Evolutionary conservation across 2,329 filamentous ascomycete species (phyloP).

Genomic region (Fusarium illudens): DNA sequence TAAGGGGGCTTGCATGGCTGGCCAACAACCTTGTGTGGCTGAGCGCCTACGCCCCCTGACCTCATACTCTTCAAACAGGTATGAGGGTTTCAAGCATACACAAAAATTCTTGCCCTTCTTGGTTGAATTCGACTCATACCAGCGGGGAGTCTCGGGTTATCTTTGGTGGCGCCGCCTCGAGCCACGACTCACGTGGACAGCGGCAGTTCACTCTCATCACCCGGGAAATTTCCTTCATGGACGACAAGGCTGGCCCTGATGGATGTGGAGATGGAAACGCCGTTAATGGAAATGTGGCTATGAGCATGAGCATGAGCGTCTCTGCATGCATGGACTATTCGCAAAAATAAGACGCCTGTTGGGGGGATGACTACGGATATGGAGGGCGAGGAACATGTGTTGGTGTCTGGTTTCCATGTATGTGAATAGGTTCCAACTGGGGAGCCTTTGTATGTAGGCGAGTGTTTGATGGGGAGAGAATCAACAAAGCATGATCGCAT

Average conservation of each 20-base stretch:
- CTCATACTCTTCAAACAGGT: constrained; percentile 2
- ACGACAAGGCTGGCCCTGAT: constrained; percentile 1
- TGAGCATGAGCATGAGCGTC: constrained; percentile 10
- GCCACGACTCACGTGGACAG: no score
- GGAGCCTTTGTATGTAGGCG: constrained; percentile 1
- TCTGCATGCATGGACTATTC: background rate
- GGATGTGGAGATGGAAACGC: background rate
- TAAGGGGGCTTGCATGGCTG: constrained; percentile 12
- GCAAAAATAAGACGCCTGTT: constrained; percentile 4
- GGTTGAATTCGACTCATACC: background rate
- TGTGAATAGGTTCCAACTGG: background rate
- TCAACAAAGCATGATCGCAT: constrained; percentile 16
- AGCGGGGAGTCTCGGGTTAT: background rate
- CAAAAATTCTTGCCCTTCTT: constrained; percentile 3
- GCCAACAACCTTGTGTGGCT: background rate
- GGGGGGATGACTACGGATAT: background rate
- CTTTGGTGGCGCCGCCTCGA: background rate
- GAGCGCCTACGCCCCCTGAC: background rate
- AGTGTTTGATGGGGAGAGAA: constrained; percentile 4
- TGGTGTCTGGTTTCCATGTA: background rate
- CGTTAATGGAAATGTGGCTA: constrained; percentile 7
- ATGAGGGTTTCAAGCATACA: constrained; percentile 14
- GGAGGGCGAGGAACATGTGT: background rate
- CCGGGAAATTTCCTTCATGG: background rate
- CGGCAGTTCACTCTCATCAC: background rate